phyloP scores from a whole-genome alignment of 805 yeast species.

The Ogataea pignaliae region DNA sequence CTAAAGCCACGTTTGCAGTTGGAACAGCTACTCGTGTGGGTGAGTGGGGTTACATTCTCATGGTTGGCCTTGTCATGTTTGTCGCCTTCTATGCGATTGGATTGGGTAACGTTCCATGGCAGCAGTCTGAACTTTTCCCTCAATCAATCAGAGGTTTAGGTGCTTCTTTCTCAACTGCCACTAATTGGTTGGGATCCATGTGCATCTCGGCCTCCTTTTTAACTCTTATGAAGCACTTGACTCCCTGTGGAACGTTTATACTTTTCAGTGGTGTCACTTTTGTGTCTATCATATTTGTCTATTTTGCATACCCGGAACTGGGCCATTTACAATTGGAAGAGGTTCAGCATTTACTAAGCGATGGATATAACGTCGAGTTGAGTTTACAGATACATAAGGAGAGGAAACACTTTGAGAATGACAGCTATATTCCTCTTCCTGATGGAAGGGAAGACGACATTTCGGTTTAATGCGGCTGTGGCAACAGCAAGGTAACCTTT shows the following conservation, averaged over 20 bases:
- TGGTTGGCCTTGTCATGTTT: constrained; percentile 77
- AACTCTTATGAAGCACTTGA: constrained; percentile 88
- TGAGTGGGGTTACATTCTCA: constrained; percentile 86
- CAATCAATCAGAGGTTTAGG: constrained; percentile 93
- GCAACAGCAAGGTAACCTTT: too few relatives aligned
- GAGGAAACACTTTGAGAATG: not conserved
- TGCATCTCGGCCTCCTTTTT: constrained; percentile 87
- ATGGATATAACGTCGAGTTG: constrained; percentile 44
- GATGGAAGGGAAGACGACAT: too few relatives aligned
- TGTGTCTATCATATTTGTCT: constrained; percentile 40
- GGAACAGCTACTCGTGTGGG: constrained; percentile 41
- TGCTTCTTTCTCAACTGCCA: constrained; percentile 83
- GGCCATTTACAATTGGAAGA: constrained; percentile 50
- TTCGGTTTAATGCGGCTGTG: too few relatives aligned
- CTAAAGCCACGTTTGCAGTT: not conserved
- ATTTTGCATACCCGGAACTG: constrained; percentile 46
- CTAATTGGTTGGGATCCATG: constrained; percentile 94
- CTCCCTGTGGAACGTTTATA: constrained; percentile 89
- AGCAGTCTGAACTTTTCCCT: constrained; percentile 91
- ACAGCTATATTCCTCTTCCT: not conserved
- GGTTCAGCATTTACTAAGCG: constrained; percentile 39
- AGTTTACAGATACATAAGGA: constrained; percentile 30
- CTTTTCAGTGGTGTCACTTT: constrained; percentile 44
- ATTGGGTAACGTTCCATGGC: constrained; percentile 98
- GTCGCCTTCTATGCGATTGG: constrained; percentile 93